Conservation (phyloP, 2,329 filamentous ascomycete genomes). For the Fusarium transvaalense region DNA sequence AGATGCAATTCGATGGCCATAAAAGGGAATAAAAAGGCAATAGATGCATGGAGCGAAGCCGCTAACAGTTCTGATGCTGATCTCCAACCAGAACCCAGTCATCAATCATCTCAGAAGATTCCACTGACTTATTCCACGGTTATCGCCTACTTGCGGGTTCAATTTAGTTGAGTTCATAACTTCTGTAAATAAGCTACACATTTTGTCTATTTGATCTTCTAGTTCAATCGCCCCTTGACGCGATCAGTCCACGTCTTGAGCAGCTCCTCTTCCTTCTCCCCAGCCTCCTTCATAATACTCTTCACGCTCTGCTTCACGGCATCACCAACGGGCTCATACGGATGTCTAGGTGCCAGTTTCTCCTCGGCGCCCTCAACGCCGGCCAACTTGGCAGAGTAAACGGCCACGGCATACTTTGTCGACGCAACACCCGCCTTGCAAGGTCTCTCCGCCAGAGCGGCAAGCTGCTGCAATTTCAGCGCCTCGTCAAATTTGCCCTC, state of each 20-base stretch:
- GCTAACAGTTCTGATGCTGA: neutral
- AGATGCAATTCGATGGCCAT: neutral
- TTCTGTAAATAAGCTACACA: neutral
- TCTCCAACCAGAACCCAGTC: neutral
- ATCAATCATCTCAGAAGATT: too few relatives aligned
- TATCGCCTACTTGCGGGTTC: neutral
- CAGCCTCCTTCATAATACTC: conserved; percentile 56
- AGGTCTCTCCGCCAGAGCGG: conserved; percentile 73
- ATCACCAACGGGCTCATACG: conserved; percentile 66
- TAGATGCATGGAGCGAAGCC: neutral
- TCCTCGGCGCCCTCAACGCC: conserved; percentile 70
- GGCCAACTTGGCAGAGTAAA: conserved; percentile 69
- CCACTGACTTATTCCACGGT: neutral
- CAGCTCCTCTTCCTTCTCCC: conserved; percentile 56
- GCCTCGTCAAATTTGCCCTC: conserved; percentile 70
- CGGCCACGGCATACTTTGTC: conserved; percentile 75
- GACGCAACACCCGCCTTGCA: conserved; percentile 75
- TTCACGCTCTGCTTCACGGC: conserved; percentile 55
- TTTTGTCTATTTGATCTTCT: neutral
- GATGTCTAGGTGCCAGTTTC: conserved; percentile 69
- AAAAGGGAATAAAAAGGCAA: neutral
- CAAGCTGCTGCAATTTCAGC: conserved; percentile 69
- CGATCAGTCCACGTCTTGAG: conserved; percentile 34
- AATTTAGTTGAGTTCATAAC: neutral
- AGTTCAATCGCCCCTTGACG: conserved; percentile 32